Percentiles rank a stretch among this genome's conserved stretches.
Conservation (phyloP, 768 basidiomycete species). For the Mycena epipterygia region DNA sequence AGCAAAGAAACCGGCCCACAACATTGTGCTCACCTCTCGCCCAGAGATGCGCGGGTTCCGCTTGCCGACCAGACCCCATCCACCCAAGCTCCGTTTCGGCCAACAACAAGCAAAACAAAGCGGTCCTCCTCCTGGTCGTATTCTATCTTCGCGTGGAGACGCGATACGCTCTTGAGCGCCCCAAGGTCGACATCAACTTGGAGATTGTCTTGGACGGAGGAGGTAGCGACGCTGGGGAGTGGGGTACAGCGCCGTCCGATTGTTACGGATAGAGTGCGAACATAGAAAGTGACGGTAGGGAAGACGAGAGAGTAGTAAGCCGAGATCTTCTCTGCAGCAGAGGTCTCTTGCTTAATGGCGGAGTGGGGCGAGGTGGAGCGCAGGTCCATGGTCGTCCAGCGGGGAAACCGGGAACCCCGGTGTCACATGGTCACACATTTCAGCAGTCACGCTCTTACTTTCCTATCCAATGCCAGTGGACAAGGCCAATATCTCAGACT, state of each 20-base stretch:
- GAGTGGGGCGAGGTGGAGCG: slow-evolving; percentile 10
- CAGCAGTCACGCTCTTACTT: slow-evolving; percentile 5
- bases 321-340: slow-evolving; percentile 76
- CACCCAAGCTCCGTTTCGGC: slow-evolving; percentile 98
- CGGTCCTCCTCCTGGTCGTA: slow-evolving; percentile 92
- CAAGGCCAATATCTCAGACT: slow-evolving; percentile 45
- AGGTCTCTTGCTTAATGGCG: slow-evolving; percentile 34
- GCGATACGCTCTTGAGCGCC: slow-evolving; percentile 96
- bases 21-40: slow-evolving; percentile 73
- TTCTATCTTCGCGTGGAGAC: slow-evolving; percentile 95
- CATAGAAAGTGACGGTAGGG: slow-evolving; percentile 95
- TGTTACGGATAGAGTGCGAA: slow-evolving; percentile 93
- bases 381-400: slow-evolving; percentile 11
- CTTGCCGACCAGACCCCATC: slow-evolving; percentile 96
- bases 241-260: slow-evolving; percentile 94
- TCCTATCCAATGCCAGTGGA: neutral
- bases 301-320: slow-evolving; percentile 96
- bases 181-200: slow-evolving; percentile 94
- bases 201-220: slow-evolving; percentile 68
- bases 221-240: slow-evolving; percentile 59
- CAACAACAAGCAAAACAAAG: slow-evolving; percentile 91
- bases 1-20: slow-evolving; percentile 19
- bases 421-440: too few relatives aligned
- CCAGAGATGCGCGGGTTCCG: slow-evolving; percentile 87
- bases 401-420: neutral